Conservation (phyloP, 2,329 filamentous ascomycete species). For the Phialophora verrucosa region DNA sequence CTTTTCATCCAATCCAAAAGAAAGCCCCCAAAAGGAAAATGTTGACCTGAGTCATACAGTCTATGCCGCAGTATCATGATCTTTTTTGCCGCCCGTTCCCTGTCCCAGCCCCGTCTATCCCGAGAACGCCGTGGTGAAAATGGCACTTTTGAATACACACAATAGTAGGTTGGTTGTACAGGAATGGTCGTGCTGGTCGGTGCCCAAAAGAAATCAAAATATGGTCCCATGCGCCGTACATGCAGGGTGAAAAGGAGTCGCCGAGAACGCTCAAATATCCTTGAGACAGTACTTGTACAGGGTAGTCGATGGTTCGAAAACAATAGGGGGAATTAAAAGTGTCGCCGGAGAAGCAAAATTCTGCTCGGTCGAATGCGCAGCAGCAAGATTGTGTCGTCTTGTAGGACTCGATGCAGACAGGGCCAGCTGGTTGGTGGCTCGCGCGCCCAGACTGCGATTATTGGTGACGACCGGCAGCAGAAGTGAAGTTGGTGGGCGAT, state of each 20-base stretch:
- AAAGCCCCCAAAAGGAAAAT: constrained; percentile 32
- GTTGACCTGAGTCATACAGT: constrained; percentile 40
- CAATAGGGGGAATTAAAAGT: constrained; percentile 34
- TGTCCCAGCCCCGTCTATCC: constrained; percentile 33
- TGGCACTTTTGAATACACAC: constrained; percentile 33
- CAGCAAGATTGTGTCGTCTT: constrained; percentile 1
- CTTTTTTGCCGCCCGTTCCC: constrained; percentile 16
- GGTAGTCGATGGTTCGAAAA: constrained; percentile 40
- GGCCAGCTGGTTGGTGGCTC: not conserved
- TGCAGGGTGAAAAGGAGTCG: constrained; percentile 34
- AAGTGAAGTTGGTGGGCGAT: constrained; percentile 18
- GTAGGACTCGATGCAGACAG: constrained; percentile 1
- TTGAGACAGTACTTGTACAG: constrained; percentile 41
- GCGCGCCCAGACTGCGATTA: constrained; percentile 9
- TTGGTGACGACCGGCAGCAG: constrained; percentile 21
- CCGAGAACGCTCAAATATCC: constrained; percentile 38
- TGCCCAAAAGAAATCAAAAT: constrained; percentile 19
- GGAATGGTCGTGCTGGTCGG: constrained; percentile 35
- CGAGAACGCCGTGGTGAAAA: constrained; percentile 33
- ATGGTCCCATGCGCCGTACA: constrained; percentile 32
- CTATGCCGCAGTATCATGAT: constrained; percentile 32
- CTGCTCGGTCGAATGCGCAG: constrained; percentile 20
- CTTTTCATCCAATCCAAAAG: constrained; percentile 17
- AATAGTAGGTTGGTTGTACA: constrained; percentile 37
- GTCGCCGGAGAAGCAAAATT: constrained; percentile 17